Evolutionary conservation across 306 rosid species (phyloP).

Genomic region (Prunus padus): DNA sequence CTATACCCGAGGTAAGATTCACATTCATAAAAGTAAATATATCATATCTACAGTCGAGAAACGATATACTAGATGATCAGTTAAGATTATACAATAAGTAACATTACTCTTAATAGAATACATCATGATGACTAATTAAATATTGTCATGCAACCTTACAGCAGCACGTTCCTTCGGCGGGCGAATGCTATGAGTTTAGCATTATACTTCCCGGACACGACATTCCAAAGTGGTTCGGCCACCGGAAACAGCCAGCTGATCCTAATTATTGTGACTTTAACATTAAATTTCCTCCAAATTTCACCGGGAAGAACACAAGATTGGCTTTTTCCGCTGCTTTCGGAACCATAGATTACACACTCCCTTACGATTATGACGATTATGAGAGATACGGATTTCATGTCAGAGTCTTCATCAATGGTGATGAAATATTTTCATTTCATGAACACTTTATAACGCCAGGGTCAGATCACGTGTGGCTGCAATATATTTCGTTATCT

Average conservation of each 20-base stretch:
- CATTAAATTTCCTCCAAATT: slow-evolving; percentile 9
- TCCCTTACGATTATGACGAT: slow-evolving; percentile 3
- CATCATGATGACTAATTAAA: too few relatives aligned
- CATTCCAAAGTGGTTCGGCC: neutral
- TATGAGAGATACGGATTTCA: neutral
- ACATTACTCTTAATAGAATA: too few relatives aligned
- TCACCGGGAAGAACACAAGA: slow-evolving; percentile 7
- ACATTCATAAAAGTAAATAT: too few relatives aligned
- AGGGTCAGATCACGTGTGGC: slow-evolving; percentile 15
- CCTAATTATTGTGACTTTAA: neutral
- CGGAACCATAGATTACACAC: neutral
- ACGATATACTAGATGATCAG: too few relatives aligned
- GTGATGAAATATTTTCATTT: neutral
- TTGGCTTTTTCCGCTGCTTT: neutral
- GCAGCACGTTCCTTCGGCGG: neutral
- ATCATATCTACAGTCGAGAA: too few relatives aligned
- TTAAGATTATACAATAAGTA: too few relatives aligned
- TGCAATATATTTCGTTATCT: slow-evolving; percentile 10
- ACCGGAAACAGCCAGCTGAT: neutral
- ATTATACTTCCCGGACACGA: neutral
- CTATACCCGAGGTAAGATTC: too few relatives aligned
- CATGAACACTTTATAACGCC: neutral
- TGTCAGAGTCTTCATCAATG: neutral
- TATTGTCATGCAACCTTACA: neutral
- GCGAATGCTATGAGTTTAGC: neutral